A percentile compares a stretch with the other conserved stretches of the same genome.
These are phyloP conservation scores for Fraxinus velutina DNA, from an alignment of 305 asterid species.

Conservation along the genomic window DNA sequence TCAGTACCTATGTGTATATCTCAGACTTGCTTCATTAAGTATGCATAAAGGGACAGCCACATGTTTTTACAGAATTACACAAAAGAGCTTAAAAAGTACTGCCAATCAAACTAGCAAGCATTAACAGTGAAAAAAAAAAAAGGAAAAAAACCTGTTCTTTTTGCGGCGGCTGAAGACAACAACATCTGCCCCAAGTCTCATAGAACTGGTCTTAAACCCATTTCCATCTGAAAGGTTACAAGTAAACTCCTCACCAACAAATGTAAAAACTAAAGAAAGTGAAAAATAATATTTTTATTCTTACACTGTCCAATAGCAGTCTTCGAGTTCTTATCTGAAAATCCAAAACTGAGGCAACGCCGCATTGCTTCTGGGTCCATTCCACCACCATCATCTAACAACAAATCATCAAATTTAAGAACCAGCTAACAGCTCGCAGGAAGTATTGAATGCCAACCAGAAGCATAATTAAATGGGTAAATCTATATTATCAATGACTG, in stretches of 20 bases:
- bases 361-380: slow-evolving; percentile 86
- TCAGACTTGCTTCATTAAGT: background rate
- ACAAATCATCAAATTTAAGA: slow-evolving; percentile 26
- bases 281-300: slow-evolving; percentile 23
- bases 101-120: background rate
- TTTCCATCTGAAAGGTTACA: slow-evolving; percentile 74
- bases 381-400: slow-evolving; percentile 88
- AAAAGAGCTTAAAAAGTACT: slow-evolving; percentile 9
- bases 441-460: slow-evolving; percentile 19
- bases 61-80: background rate
- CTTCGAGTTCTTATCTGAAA: slow-evolving; percentile 82
- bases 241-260: slow-evolving; percentile 24
- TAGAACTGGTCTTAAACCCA: slow-evolving; percentile 95
- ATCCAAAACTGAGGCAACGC: slow-evolving; percentile 84
- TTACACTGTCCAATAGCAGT: slow-evolving; percentile 81
- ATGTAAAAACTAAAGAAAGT: slow-evolving; percentile 8
- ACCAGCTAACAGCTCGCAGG: slow-evolving; percentile 11
- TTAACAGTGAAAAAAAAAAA: slow-evolving; percentile 1
- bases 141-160: slow-evolving; percentile 44
- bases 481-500: background rate
- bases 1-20: background rate
- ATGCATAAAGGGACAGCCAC: background rate
- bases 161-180: slow-evolving; percentile 73
- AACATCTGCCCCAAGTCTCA: slow-evolving; percentile 96
- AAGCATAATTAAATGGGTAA: slow-evolving; percentile 16